Evolutionary conservation across 306 rosid genomes (phyloP), one percentile per base, ranked within the genome.

Genomic region (Mimosa bimucronata): DNA sequence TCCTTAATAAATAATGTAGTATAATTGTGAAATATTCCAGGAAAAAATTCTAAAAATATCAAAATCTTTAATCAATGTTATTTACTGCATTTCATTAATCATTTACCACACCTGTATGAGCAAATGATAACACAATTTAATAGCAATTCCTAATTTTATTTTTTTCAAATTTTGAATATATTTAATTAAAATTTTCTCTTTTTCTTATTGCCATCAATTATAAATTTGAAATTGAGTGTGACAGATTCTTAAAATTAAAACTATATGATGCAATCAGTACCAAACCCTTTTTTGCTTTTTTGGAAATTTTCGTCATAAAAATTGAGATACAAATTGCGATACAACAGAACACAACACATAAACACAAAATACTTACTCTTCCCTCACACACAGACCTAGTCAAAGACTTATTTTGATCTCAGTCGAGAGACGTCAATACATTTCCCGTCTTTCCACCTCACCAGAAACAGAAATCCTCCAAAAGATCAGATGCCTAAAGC

Each of bases 351-450:
- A 58, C 31, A 25, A 58, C 18, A 69, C 74, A 69, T n/a, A 34
- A 34, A 68, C 1, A 28, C 13, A 30, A 13, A 23, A 53, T 9
- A 69, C 74, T 40, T 6, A 6, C 45, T 23, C 50, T 28, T 12
- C 14, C 62, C 28, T 52, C 25, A 6, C 55, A 83, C 84, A 76
- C 76, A 76, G 19, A 66, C 80, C 53, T 71, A 75, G 46, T 66
- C 79, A 78, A 77, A 76, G 70, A 79, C 81, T 89, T 89, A 78
- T 21, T 37, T 67, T 86, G 26, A 85, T 83, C 88, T 81, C 66
- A 76, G 31, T 74, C 75, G 13, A 29, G 85, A 88, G 87, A 62
- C n/a, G n/a, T n/a, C n/a, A n/a, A n/a, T n/a, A n/a, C n/a, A 72
- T 12, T 65, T 7, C 65, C 66, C 48, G 60, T n/a, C 84, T 64